Percentiles rank a stretch among this genome's conserved stretches.
These are phyloP conservation scores for Collybiopsis confluens DNA, from an alignment of 768 basidiomycete genomes.

Conservation along the genomic window DNA sequence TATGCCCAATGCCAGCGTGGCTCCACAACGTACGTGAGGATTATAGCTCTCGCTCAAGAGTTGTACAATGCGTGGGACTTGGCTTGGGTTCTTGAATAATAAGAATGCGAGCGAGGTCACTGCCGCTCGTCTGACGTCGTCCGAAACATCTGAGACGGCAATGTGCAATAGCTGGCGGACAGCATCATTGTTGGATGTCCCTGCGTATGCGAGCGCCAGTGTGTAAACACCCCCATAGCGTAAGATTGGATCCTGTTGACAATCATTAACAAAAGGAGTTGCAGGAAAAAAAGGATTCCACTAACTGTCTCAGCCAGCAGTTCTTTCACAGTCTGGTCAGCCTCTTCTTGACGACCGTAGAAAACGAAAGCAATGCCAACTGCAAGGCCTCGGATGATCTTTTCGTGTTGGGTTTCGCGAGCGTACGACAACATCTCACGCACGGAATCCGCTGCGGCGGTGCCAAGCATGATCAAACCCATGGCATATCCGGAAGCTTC, in stretches of 20 bases:
- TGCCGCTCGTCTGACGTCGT: constrained; percentile 94
- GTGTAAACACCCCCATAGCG: constrained; percentile 98
- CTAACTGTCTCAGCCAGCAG: constrained; percentile 83
- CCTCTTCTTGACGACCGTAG: constrained; percentile 91
- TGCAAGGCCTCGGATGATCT: constrained; percentile 95
- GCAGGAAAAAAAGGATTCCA: neutral
- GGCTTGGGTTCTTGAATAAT: constrained; percentile 92
- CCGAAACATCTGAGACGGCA: constrained; percentile 96
- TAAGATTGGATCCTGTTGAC: constrained; percentile 84
- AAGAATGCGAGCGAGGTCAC: constrained; percentile 95
- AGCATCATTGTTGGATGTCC: constrained; percentile 91
- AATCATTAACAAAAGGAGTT: constrained; percentile 11
- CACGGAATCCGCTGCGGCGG: constrained; percentile 70
- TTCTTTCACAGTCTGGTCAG: constrained; percentile 74
- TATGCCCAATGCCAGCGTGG: constrained; percentile 93
- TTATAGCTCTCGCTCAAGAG: constrained; percentile 97
- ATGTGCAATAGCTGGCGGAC: constrained; percentile 90
- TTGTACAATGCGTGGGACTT: constrained; percentile 96
- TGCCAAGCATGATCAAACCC: constrained; percentile 98
- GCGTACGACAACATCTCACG: constrained; percentile 97
- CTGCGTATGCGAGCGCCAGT: constrained; percentile 92
- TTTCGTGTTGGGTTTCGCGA: constrained; percentile 97
- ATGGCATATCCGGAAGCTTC: constrained; percentile 96
- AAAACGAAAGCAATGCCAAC: constrained; percentile 90
- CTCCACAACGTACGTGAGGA: constrained; percentile 96